These are phyloP conservation scores for Sugiyamaella mastotermitis DNA, from an alignment of 805 yeast species.

Conservation along the genomic window DNA sequence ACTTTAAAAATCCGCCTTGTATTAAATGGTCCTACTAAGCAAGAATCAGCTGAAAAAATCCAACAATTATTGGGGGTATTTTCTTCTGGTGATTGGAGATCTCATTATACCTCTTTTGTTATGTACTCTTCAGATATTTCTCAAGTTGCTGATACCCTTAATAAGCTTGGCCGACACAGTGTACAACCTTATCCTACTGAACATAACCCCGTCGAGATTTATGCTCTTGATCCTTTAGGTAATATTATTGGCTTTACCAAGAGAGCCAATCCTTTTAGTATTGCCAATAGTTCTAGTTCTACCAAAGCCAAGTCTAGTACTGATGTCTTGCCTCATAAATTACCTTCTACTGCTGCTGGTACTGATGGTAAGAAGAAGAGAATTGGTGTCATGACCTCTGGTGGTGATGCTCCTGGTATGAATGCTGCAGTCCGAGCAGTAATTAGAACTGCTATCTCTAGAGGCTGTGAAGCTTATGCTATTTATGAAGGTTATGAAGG, in stretches of 20 bases:
- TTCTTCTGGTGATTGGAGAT: slow-evolving; percentile 43
- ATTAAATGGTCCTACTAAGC: slow-evolving; percentile 21
- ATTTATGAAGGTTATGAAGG: slow-evolving; percentile 95
- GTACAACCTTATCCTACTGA: slow-evolving; percentile 56
- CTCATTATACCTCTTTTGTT: slow-evolving; percentile 39
- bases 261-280: slow-evolving; percentile 26
- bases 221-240: slow-evolving; percentile 79
- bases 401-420: slow-evolving; percentile 99
- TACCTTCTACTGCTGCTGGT: slow-evolving; percentile 7
- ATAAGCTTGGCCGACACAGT: slow-evolving; percentile 32
- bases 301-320: slow-evolving; percentile 14
- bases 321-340: no score
- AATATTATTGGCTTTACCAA: slow-evolving; percentile 74
- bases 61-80: slow-evolving; percentile 13
- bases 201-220: slow-evolving; percentile 67
- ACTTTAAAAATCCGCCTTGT: slow-evolving; percentile 29
- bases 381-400: slow-evolving; percentile 95
- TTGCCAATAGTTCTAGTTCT: slow-evolving; percentile 5
- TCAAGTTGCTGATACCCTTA: slow-evolving; percentile 12
- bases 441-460: slow-evolving; percentile 82
- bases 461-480: slow-evolving; percentile 86
- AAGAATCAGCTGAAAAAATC: slow-evolving; percentile 18
- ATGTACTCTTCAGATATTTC: slow-evolving; percentile 40
- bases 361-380: slow-evolving; percentile 36
- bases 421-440: slow-evolving; percentile 94